A percentile compares a stretch with the other conserved stretches of the same genome.
These are phyloP conservation scores for Haplosporangium sp. DNA, from an alignment of 371 early-diverging fungal species.

Conservation along the genomic window DNA sequence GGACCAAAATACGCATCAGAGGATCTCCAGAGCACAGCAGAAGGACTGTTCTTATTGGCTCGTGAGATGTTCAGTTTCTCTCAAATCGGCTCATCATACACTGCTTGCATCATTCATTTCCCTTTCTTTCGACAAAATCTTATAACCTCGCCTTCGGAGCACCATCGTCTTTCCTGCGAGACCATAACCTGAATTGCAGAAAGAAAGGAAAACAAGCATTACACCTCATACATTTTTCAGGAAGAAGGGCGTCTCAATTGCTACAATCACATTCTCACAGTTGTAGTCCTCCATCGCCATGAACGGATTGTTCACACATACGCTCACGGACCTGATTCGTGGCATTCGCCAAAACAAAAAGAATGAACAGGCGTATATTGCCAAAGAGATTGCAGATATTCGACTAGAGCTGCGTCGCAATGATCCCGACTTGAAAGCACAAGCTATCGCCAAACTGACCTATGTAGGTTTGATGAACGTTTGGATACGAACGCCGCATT, in stretches of 20 bases:
- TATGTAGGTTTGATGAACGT: conserved; percentile 65
- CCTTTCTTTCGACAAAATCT: too few species aligned
- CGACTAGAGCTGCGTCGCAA: conserved; percentile 87
- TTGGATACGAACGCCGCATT: background rate
- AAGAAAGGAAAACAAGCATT: background rate
- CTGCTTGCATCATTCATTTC: too few species aligned
- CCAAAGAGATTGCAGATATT: conserved; percentile 86
- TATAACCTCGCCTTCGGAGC: too few species aligned
- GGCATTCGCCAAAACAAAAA: conserved; percentile 95
- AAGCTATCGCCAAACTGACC: conserved; percentile 89
- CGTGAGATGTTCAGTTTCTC: too few species aligned
- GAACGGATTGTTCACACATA: conserved; percentile 80
- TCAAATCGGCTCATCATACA: too few species aligned
- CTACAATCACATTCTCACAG: too few species aligned
- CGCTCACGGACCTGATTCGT: conserved; percentile 89
- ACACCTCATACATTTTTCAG: background rate
- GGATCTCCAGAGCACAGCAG: too few species aligned
- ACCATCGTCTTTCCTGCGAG: too few species aligned
- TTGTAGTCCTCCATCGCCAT: conserved; percentile 18
- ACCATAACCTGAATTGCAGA: too few species aligned
- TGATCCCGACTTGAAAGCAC: conserved; percentile 87
- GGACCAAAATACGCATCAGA: too few species aligned
- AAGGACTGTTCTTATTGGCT: too few species aligned
- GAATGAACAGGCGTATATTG: conserved; percentile 89
- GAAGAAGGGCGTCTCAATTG: background rate